phyloP scores from a whole-genome alignment of 306 rosid genomes.

The Castanospermum australe region DNA sequence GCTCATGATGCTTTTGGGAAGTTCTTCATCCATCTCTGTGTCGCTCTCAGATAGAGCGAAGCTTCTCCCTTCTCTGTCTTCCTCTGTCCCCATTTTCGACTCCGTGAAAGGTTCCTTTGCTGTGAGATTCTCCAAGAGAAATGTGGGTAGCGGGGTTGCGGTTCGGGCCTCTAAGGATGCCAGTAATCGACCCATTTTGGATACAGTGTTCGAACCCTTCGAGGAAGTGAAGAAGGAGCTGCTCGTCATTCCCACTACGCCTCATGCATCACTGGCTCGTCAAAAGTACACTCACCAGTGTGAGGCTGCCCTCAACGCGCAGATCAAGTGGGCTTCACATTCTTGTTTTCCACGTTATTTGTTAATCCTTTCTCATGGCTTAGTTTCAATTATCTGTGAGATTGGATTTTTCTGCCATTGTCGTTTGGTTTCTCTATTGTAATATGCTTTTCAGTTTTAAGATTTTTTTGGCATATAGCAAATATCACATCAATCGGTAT shows the following conservation, averaged over 20 bases:
- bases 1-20: conserved; percentile 9
- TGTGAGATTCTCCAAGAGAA: conserved; percentile 20
- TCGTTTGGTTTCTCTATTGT: no score
- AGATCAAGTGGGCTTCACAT: conserved; percentile 41
- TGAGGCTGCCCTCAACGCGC: conserved; percentile 42
- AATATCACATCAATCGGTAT: background rate
- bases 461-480: background rate
- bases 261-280: conserved; percentile 42
- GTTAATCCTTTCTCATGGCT: background rate
- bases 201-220: conserved; percentile 27
- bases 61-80: background rate
- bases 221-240: conserved; percentile 50
- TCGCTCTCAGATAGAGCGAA: conserved; percentile 1
- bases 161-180: background rate
- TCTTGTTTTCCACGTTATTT: background rate
- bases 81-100: background rate
- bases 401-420: no score
- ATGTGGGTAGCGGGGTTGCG: conserved; percentile 17
- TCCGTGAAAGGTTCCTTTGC: background rate
- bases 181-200: background rate
- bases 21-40: conserved; percentile 15
- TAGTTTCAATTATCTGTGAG: no score
- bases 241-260: conserved; percentile 20
- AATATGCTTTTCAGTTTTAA: no score
- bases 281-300: conserved; percentile 27